Base-by-base conservation (phyloP, 768 basidiomycete species). In the Mycena olivaceomarginata region DNA sequence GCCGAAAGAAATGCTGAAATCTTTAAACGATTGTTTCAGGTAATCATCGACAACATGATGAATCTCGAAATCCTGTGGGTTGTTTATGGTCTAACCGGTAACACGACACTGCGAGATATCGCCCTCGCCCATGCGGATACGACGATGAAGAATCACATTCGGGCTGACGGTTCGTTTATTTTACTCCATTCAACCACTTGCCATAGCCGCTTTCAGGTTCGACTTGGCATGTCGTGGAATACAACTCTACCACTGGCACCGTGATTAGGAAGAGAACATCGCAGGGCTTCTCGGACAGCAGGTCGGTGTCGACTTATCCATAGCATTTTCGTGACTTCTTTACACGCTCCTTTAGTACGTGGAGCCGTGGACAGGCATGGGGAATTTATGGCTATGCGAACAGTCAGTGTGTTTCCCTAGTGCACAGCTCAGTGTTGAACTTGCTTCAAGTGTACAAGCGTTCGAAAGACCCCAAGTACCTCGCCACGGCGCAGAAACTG, bases 41-140 rank as follows among this genome's bases (percentile, higher is more conserved):
- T 94, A 66, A 94, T 95, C 82, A 94, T 94, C 62, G 94, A 95
- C 85, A 94, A 94, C 82, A 94, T 95, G 93, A 94, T 95, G 93
- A 95, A 93, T 79, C 89, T 95, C 22, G 93, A 94, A 83, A 86
- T 93, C 18, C 83, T 94, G n/a, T 92, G 92, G 81, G 88, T 88
- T 7, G 91, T 91, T 8, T 91, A 88, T 56, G 84, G 84, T n/a
- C 84, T 94, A 31, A 94, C 92, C 0, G 89, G 91, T 2, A 94
- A 94, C 78, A 80, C 87, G 8, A 93, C 91, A 0, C 84, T 94
- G 18, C 86, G 88, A 25, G 83, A 91, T 22, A 94, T 94, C 39
- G 94, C 94, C 7, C 90, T 88, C 41, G 87, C 86, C 10, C 94
- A 95, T 79, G 93, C 94, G 2, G 87, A 94, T 78, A 93, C 91